A percentile compares a stretch with the other conserved stretches of the same genome.
These are phyloP conservation scores for Ganoderma boninense DNA, from an alignment of 1,284 basidiomycete genomes.

Conservation along the genomic window DNA sequence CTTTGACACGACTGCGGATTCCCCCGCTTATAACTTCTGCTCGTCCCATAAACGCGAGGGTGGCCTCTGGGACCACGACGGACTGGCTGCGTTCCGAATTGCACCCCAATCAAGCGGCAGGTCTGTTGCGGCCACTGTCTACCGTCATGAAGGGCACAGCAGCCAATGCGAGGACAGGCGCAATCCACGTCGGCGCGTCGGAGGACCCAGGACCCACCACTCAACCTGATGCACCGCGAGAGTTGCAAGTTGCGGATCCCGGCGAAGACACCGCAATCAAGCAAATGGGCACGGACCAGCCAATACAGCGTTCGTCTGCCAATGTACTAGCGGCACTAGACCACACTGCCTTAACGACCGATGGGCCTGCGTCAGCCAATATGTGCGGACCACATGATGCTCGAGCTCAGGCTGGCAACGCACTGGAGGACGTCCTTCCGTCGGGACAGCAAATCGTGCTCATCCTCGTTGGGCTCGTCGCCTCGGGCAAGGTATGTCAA, in stretches of 20 bases:
- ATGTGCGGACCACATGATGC: neutral
- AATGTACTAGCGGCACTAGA: too few relatives aligned
- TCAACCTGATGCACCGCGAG: neutral
- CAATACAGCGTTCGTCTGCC: neutral
- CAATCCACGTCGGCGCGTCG: neutral
- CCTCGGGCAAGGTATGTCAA: slow-evolving; percentile 78
- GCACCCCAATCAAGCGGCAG: too few relatives aligned
- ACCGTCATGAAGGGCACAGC: too few relatives aligned
- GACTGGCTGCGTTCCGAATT: too few relatives aligned
- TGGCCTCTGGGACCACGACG: too few relatives aligned
- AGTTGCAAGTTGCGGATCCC: neutral
- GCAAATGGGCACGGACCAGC: neutral
- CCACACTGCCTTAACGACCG: too few relatives aligned
- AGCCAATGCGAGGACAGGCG: neutral
- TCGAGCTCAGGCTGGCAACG: too few relatives aligned
- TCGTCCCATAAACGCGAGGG: too few relatives aligned
- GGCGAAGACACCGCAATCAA: neutral
- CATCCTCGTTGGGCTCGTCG: slow-evolving; percentile 74
- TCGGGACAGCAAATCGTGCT: slow-evolving; percentile 54
- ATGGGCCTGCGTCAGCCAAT: neutral
- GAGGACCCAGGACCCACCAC: neutral
- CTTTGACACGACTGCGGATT: too few relatives aligned
- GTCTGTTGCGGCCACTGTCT: too few relatives aligned
- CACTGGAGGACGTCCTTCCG: neutral
- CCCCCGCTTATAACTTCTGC: too few relatives aligned